Conservation (phyloP, 23 red algal genomes). For the Gracilaria domingensis region DNA sequence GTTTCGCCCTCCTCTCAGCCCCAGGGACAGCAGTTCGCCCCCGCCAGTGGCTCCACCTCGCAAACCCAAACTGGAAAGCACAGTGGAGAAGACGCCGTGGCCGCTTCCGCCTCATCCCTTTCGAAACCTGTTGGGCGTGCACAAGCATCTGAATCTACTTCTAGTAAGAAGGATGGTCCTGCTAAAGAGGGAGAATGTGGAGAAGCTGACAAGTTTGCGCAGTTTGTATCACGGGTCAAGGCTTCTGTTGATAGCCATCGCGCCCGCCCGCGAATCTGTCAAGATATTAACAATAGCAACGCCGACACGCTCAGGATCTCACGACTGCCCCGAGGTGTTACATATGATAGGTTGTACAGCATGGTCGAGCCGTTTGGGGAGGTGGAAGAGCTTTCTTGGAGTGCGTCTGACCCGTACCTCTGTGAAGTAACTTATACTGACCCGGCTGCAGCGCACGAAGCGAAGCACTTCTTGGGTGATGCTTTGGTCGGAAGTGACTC, state of each 20-base stretch:
- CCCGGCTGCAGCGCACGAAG: conserved; percentile 59
- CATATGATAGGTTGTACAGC: conserved; percentile 64
- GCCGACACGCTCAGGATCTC: conserved; percentile 59
- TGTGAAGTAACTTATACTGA: conserved; percentile 63
- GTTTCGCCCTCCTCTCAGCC: neutral
- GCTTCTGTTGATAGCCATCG: neutral
- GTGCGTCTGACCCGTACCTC: conserved; percentile 49
- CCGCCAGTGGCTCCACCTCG: neutral
- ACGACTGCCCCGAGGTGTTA: conserved; percentile 52
- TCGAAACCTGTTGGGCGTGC: neutral
- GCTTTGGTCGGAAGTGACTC: conserved; percentile 67
- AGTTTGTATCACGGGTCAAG: conserved; percentile 35
- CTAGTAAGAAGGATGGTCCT: neutral
- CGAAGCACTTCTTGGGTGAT: conserved; percentile 65
- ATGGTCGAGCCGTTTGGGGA: conserved; percentile 78
- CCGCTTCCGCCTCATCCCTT: neutral
- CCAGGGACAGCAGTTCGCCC: neutral
- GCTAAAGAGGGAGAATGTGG: neutral
- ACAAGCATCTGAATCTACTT: neutral
- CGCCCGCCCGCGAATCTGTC: conserved; percentile 51
- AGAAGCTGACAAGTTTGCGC: conserved; percentile 10
- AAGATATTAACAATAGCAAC: conserved; percentile 63
- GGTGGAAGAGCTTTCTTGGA: conserved; percentile 54
- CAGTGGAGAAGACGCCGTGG: neutral
- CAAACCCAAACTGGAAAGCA: neutral